A percentile compares a stretch with the other conserved stretches of the same genome.
These are phyloP conservation scores for Heliocybe sulcata DNA, from an alignment of 1,284 basidiomycete species.

Conservation along the genomic window DNA sequence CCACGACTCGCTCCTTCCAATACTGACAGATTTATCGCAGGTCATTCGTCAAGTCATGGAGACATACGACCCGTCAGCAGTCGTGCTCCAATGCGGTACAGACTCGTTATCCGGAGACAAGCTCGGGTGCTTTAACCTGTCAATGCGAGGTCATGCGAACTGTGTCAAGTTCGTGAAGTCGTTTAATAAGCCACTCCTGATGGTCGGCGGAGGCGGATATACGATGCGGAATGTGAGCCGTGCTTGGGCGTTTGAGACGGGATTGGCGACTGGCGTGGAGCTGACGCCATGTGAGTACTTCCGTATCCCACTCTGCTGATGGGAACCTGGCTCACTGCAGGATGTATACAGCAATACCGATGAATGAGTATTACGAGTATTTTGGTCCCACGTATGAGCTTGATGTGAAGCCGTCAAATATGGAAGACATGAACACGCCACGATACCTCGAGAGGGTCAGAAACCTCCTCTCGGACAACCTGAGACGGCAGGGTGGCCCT, in stretches of 20 bases:
- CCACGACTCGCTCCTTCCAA: neutral
- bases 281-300: constrained; percentile 62
- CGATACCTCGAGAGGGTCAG: constrained; percentile 94
- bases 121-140: constrained; percentile 93
- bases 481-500: constrained; percentile 79
- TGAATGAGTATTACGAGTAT: constrained; percentile 99
- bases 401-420: constrained; percentile 95
- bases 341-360: constrained; percentile 71
- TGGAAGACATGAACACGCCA: constrained; percentile 91
- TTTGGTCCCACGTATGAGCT: constrained; percentile 97
- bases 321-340: neutral
- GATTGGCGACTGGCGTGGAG: constrained; percentile 93
- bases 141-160: constrained; percentile 97
- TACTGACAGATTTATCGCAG: constrained; percentile 31
- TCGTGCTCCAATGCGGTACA: constrained; percentile 98
- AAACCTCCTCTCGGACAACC: constrained; percentile 86
- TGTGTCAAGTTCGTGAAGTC: constrained; percentile 97
- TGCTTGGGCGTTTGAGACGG: constrained; percentile 98
- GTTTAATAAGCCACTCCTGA: constrained; percentile 87
- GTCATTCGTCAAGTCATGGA: constrained; percentile 95
- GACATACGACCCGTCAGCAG: constrained; percentile 90
- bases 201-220: constrained; percentile 97
- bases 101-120: constrained; percentile 97
- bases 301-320: constrained; percentile 7
- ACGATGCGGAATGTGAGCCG: constrained; percentile 98